These are phyloP conservation scores for Closterium sp. DNA, from an alignment of 139 green algal genomes.

Conservation along the genomic window DNA sequence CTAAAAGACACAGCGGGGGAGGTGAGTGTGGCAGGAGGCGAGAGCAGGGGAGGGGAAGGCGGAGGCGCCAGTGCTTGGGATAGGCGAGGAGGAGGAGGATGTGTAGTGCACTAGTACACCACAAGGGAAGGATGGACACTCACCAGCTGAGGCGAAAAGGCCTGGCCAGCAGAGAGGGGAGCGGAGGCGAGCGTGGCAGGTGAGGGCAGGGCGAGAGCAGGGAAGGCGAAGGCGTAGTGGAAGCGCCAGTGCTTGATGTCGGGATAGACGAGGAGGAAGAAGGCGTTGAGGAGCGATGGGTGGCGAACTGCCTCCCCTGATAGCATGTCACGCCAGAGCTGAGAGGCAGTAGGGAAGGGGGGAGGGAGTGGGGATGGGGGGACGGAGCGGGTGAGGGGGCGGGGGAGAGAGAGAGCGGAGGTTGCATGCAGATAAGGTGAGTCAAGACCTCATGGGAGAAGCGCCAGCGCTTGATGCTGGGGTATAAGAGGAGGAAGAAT, in stretches of 20 bases:
- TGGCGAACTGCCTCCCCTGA: conserved; percentile 57
- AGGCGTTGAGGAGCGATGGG: conserved; percentile 59
- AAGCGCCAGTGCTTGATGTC: conserved; percentile 90
- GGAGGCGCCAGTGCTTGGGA: too few relatives aligned
- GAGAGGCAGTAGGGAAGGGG: not conserved
- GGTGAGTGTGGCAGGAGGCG: not conserved
- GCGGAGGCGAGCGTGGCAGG: conserved; percentile 9
- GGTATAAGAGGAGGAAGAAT: not conserved
- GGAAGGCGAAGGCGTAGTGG: conserved; percentile 85
- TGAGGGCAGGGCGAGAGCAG: conserved; percentile 52
- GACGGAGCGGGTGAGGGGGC: too few relatives aligned
- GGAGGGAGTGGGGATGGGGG: not conserved
- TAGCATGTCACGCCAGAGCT: conserved; percentile 70
- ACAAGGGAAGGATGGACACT: too few relatives aligned
- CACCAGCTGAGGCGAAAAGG: not conserved
- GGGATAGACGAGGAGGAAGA: conserved; percentile 75
- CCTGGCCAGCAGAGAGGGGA: not conserved
- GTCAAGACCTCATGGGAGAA: too few relatives aligned
- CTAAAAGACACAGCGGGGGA: not conserved
- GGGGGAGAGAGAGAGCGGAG: too few relatives aligned
- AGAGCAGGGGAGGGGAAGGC: not conserved
- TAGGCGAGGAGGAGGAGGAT: too few relatives aligned
- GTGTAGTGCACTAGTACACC: too few relatives aligned
- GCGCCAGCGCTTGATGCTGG: too few relatives aligned
- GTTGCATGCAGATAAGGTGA: too few relatives aligned